Base-by-base conservation (phyloP, 768 basidiomycete species). In the Leucogyrophana mollusca region DNA sequence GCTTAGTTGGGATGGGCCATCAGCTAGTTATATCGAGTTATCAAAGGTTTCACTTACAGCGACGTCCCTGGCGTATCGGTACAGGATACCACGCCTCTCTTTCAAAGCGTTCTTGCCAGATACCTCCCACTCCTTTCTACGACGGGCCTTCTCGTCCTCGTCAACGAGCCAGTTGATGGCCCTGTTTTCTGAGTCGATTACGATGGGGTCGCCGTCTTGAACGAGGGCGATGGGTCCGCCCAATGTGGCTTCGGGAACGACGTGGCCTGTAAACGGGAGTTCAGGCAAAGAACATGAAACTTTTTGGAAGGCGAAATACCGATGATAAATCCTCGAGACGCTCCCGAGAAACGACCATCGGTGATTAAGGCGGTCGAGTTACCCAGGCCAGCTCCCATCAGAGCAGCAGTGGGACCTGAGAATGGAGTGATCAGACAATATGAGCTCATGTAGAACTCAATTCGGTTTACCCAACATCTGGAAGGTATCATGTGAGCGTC, bases 171-270 rank as follows among this genome's bases (percentile, higher is more conserved):
- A 92, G 54, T 82, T 72, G 52, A 93, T 88, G 5, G 73, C 68
- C 56, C 81, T 73, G 22, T 63, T 78, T 47, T 73, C 78, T 2
- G 89, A 65, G 60, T 93, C 88, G 49, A 94, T 86, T 46, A 84
- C 56, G 51, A 94, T 83, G 39, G 64, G 71, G 62, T 94, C 91
- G 4, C 91, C 92, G 52, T 94, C 90, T 56, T 83, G 71, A 41
- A 92, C 85, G 16, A 94, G 79, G 22, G 89, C 92, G 55, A 94
- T 94, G 3, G 92, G 91, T 0, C 91, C 91, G 44, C 90, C 90
- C 21, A 87, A 68, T 24, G 78, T 79, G 16, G 90, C 90, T 63
- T 82, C 80, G 4, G 80, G 80, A 24, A 74, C 73, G 46, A 80
- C 73, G 49, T 84, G 80, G 27, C 81, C 90, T 67, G 73, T 73